Conservation (phyloP, 805 yeast genomes). For the Saturnispora quitensis region DNA sequence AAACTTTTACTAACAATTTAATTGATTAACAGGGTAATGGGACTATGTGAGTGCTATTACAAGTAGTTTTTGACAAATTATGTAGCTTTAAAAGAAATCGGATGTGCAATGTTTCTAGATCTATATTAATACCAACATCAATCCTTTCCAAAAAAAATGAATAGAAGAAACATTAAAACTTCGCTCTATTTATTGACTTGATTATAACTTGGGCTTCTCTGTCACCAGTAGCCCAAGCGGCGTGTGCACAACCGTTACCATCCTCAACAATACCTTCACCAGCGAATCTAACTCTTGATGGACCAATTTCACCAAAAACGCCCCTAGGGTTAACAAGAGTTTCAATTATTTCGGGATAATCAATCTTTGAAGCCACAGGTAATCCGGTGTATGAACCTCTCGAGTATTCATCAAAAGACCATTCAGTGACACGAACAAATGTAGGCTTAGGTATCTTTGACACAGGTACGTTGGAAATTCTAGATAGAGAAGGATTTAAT, state of each 20-base stretch:
- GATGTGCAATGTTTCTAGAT: neutral
- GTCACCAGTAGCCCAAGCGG: constrained; percentile 43
- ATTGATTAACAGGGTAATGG: neutral
- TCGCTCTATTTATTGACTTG: constrained; percentile 17
- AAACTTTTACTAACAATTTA: neutral
- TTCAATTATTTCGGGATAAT: constrained; percentile 24
- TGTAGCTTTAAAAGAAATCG: neutral
- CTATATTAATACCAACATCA: neutral
- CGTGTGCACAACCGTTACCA: constrained; percentile 53
- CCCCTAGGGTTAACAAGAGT: constrained; percentile 33
- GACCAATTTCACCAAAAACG: constrained; percentile 26
- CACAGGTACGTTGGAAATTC: constrained; percentile 21
- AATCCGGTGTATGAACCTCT: constrained; percentile 37
- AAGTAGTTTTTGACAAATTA: neutral
- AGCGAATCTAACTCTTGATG: constrained; percentile 40
- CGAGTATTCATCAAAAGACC: constrained; percentile 45
- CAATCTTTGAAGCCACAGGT: constrained; percentile 22
- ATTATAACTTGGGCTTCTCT: constrained; percentile 34
- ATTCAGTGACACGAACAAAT: constrained; percentile 28
- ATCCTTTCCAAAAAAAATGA: constrained; percentile 22
- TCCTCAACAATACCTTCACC: constrained; percentile 46
- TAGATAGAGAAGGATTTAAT: constrained; percentile 34
- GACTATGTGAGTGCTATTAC: neutral
- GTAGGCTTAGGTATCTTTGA: constrained; percentile 19
- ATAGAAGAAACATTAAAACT: constrained; percentile 12